A percentile compares a stretch with the other conserved stretches of the same genome.
Evolutionary conservation across 257 asterid species (phyloP).

Genomic region (Petunia axillaris): DNA sequence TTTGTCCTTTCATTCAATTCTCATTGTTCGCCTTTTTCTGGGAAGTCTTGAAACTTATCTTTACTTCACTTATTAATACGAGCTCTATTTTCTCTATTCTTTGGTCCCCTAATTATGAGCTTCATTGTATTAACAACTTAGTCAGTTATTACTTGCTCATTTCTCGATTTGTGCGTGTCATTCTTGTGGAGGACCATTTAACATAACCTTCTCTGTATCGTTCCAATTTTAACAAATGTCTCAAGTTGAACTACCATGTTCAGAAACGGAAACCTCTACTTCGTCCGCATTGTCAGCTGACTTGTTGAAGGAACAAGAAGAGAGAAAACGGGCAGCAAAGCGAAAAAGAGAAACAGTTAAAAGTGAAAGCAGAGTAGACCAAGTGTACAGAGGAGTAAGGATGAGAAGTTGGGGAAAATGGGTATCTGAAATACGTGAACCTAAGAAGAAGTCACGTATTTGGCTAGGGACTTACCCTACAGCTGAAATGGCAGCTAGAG

Average conservation of each 20-base stretch:
- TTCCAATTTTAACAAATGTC: not conserved
- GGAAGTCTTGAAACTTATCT: not conserved
- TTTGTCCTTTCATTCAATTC: conserved; percentile 26
- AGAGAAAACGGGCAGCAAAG: not conserved
- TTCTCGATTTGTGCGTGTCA: too few relatives aligned
- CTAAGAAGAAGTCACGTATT: conserved; percentile 24
- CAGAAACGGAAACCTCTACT: not conserved
- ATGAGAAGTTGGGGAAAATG: conserved; percentile 31
- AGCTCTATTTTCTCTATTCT: not conserved
- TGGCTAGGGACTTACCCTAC: conserved; percentile 26
- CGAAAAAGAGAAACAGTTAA: conserved; percentile 22
- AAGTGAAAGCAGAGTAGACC: not conserved
- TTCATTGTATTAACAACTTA: not conserved
- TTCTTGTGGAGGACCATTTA: too few relatives aligned
- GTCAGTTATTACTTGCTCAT: not conserved
- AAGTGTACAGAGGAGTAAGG: conserved; percentile 25
- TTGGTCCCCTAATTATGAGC: not conserved
- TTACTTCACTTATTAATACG: not conserved
- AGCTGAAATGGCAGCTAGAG: conserved; percentile 1
- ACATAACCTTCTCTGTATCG: too few relatives aligned
- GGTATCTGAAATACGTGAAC: conserved; percentile 32
- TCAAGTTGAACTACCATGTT: conserved; percentile 19
- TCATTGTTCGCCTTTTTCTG: not conserved
- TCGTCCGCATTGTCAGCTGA: not conserved
- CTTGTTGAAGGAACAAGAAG: not conserved